Evolutionary conservation across 441 rosid genomes (phyloP), one percentile per base, ranked within the genome.

Genomic region (Corymbia calophylla): DNA sequence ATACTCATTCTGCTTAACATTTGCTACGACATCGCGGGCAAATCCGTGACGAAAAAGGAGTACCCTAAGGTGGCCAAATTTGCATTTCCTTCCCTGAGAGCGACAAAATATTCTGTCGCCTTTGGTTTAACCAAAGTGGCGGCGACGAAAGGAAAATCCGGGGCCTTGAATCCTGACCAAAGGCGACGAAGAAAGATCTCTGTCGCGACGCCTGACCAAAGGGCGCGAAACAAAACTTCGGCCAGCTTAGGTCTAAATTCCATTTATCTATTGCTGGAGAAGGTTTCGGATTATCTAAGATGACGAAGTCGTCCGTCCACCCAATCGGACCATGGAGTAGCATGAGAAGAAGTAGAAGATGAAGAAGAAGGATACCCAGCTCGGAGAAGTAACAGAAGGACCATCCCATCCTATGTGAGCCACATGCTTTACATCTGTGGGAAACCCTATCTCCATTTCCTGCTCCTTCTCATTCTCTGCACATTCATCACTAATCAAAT

Each of bases 361-460:
- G n/a, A 55, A n/a, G 48, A 88, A 39, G 62, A 16, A 53, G 53
- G 35, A 55, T 60, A 89, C 90, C 90, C 90, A 89, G 90, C 73
- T 44, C 13, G 90, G 90, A 68, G 90, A 53, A 54, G 53, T 86
- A 19, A 87, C 86, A 18, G 88, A 21, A 23, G 73, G 90, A 86
- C 88, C 90, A 39, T 89, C 90, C 88, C 86, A 89, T n/a, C 90
- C 90, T 53, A 89, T 89, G 73, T 89, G 90, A 35, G 90, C 88
- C 39, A 89, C 90, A 32, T 89, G 90, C 86, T 89, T 89, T 87
- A 89, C 90, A 21, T 89, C 90, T 13, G 90, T 89, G 44, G 90
- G 90, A 88, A 86, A 35, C 2, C 90, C 90, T 39, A 89, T 89
- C 86, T 64, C 53, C 51, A 89, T 89, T 5, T 89, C 90, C 51